Conservation (phyloP, 768 basidiomycete species). For the Leucogyrophana mollusca region DNA sequence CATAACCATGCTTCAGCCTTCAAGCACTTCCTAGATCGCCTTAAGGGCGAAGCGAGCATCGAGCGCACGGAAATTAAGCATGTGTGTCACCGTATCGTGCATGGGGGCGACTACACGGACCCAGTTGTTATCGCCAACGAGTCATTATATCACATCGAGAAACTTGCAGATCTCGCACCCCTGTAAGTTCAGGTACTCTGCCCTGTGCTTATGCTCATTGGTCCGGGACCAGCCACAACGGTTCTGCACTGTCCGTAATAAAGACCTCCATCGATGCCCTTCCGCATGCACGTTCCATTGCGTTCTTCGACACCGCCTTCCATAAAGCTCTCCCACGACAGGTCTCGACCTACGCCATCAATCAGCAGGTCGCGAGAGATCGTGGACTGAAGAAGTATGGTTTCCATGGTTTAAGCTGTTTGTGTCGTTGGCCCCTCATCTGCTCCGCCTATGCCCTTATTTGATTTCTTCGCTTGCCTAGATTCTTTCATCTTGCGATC, state of each 20-base stretch:
- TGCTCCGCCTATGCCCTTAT: neutral
- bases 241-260: constrained; percentile 59
- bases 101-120: constrained; percentile 77
- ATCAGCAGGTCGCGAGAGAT: constrained; percentile 55
- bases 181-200: constrained; percentile 43
- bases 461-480: constrained; percentile 18
- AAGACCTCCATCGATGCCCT: constrained; percentile 58
- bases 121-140: constrained; percentile 68
- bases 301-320: constrained; percentile 88
- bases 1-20: constrained; percentile 65
- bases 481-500: constrained; percentile 68
- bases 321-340: constrained; percentile 75
- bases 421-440: constrained; percentile 8
- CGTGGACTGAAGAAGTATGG: constrained; percentile 86
- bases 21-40: constrained; percentile 50
- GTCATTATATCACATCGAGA: constrained; percentile 70
- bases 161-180: constrained; percentile 78
- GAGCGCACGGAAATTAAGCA: constrained; percentile 44
- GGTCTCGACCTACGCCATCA: constrained; percentile 78
- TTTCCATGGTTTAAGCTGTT: constrained; percentile 84
- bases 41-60: constrained; percentile 42
- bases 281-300: constrained; percentile 69
- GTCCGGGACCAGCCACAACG: constrained; percentile 49
- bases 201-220: neutral
- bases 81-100: constrained; percentile 82